Conservation (phyloP, 1,139 yeast species). For the Saccharomyces hybrid region DNA sequence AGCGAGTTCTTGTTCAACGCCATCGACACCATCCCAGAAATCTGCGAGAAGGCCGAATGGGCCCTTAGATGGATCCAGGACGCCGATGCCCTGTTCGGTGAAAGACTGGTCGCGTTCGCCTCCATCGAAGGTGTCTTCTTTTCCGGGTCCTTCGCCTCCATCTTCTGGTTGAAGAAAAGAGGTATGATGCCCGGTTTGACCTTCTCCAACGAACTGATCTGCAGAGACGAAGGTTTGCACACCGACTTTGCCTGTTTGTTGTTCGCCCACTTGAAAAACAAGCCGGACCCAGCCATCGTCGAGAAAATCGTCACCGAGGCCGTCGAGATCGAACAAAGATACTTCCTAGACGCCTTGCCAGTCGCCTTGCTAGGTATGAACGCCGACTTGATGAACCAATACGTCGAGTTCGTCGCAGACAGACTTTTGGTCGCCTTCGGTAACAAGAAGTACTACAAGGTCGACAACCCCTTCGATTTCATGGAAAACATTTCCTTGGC, state of each 20-base stretch:
- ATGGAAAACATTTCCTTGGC: slow-evolving; percentile 98
- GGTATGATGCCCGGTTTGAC: slow-evolving; percentile 99
- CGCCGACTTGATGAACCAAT: slow-evolving; percentile 87
- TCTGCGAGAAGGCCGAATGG: slow-evolving; percentile 97
- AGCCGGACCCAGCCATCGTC: slow-evolving; percentile 73
- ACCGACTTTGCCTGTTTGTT: slow-evolving; percentile 96
- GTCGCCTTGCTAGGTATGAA: slow-evolving; percentile 93
- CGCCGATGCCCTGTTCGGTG: slow-evolving; percentile 80
- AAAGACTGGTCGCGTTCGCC: slow-evolving; percentile 95
- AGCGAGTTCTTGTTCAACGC: slow-evolving; percentile 75
- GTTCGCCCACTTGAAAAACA: slow-evolving; percentile 84
- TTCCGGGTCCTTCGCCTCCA: slow-evolving; percentile 96
- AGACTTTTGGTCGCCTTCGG: slow-evolving; percentile 87
- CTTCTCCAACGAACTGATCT: slow-evolving; percentile 92
- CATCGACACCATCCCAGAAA: slow-evolving; percentile 91
- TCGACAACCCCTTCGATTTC: slow-evolving; percentile 90
- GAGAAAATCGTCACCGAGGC: slow-evolving; percentile 90
- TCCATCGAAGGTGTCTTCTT: slow-evolving; percentile 99
- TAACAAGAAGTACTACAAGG: slow-evolving; percentile 79
- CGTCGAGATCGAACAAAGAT: slow-evolving; percentile 87
- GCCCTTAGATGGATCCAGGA: slow-evolving; percentile 95
- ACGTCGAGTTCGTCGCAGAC: slow-evolving; percentile 96
- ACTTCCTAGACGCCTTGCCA: slow-evolving; percentile 92
- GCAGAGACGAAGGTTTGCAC: slow-evolving; percentile 98
- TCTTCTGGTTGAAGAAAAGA: slow-evolving; percentile 97